Percentiles rank a stretch among this genome's conserved stretches.
Conservation (phyloP, 805 yeast genomes). For the Monosporozyma aerobia region DNA sequence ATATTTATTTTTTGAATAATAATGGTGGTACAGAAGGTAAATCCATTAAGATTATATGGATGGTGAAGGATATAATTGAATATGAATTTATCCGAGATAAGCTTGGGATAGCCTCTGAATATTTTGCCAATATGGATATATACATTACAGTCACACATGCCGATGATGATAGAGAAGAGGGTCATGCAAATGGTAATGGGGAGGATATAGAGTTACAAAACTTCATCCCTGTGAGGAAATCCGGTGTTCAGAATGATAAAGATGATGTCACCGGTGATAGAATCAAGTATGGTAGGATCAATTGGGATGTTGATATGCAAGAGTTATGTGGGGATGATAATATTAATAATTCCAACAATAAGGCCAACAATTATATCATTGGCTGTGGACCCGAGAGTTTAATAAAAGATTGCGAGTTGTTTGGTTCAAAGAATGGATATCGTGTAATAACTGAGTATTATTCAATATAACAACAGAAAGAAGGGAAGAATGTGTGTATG, state of each 20-base stretch:
- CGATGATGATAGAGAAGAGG: no score
- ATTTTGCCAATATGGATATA: neutral
- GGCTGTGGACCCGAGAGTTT: conserved; percentile 26
- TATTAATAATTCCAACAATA: neutral
- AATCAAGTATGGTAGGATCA: conserved; percentile 11
- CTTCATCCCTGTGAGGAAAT: neutral
- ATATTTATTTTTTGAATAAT: no score
- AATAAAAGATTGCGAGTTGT: conserved; percentile 13
- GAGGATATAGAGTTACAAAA: conserved; percentile 6
- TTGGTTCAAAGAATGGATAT: conserved; percentile 14
- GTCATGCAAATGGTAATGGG: neutral
- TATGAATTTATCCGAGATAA: neutral
- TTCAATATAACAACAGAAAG: conserved; percentile 7
- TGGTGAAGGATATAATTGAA: conserved; percentile 32
- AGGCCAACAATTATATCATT: conserved; percentile 20
- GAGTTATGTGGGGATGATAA: conserved; percentile 12
- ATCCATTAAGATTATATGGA: conserved; percentile 43
- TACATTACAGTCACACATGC: neutral
- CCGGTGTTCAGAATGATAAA: neutral
- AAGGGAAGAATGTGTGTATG: no score
- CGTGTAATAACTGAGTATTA: conserved; percentile 18
- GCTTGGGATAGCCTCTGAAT: neutral
- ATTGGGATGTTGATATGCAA: conserved; percentile 21
- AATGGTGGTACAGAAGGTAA: neutral
- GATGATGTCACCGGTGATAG: neutral